Evolutionary conservation across 73 alveolate species (phyloP), one percentile per base, ranked within the genome.

Genomic region (Urostyla sp.): DNA sequence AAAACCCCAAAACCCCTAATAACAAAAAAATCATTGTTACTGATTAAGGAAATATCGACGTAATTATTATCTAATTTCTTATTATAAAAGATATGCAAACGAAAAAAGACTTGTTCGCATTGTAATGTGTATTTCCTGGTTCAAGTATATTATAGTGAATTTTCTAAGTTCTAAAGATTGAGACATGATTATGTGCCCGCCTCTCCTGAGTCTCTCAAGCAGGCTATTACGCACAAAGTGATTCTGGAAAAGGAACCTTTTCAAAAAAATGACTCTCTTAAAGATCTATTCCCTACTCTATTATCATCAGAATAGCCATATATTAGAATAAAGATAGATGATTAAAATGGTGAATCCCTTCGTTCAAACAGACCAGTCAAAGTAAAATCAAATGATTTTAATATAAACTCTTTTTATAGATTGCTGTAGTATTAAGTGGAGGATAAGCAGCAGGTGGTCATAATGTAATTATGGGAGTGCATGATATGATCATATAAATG

Each of bases 391-490:
- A 35, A 13, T 58, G 61, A 35, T 0, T 10, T 13, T 13, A 27
- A 23, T 66, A n/a, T n/a, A n/a, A n/a, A n/a, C n/a, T n/a, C 11
- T 5, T 31, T 78, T 78, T 35, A 46, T 38, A 85, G 83, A 37
- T 69, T 67, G 80, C 63, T 7, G 59, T 34, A 50, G 95, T 85
- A 18, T 89, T 93, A 0, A 80, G 95, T 61, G 98, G 98, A 21
- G 98, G 98, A n/a, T 91, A 97, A 77, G 99, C 99, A 28, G 98
- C 99, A 0, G 99, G 99, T 49, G 99, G 99, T 10, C 99, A 97
- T 84, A 97, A 97, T 80, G 99, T 97, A 46, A 94, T 97, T 50
- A 89, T 95, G 8, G 99, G 99, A 44, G 75, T 96, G 18, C 96
- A 76, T 69, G 99, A 96, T 63, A 94, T 92, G 80, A 79, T 92